Conservation (phyloP, 2,329 filamentous ascomycete species). For the Fusarium circinatum region DNA sequence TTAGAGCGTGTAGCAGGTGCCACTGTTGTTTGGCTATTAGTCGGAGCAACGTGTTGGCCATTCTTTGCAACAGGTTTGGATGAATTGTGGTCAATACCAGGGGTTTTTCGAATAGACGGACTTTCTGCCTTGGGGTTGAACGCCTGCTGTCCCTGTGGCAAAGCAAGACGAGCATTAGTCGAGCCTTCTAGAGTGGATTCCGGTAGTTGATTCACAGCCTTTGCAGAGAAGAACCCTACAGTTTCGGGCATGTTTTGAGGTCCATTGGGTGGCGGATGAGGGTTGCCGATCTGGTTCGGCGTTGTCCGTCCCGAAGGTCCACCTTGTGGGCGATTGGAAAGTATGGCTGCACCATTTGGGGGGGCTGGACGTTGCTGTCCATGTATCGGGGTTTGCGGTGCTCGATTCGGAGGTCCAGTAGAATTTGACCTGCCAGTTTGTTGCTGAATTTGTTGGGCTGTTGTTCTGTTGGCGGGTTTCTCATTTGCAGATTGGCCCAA, state of each 20-base stretch:
- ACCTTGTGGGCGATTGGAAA: slow-evolving; percentile 36
- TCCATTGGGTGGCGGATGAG: slow-evolving; percentile 46
- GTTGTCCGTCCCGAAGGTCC: slow-evolving; percentile 25
- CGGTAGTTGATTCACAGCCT: slow-evolving; percentile 67
- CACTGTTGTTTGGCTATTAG: slow-evolving; percentile 43
- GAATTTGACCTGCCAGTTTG: slow-evolving; percentile 34
- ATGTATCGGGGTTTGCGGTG: slow-evolving; percentile 50
- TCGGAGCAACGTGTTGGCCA: slow-evolving; percentile 62
- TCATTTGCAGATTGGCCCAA: slow-evolving; percentile 34
- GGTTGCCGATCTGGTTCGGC: slow-evolving; percentile 37
- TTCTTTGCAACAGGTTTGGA: slow-evolving; percentile 76
- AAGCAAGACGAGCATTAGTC: slow-evolving; percentile 53
- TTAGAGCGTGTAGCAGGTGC: slow-evolving; percentile 37
- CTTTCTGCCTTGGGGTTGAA: slow-evolving; percentile 82
- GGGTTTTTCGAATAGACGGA: slow-evolving; percentile 89
- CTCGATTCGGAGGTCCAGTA: slow-evolving; percentile 28
- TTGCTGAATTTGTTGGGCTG: slow-evolving; percentile 38
- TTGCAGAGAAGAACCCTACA: slow-evolving; percentile 76
- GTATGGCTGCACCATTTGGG: slow-evolving; percentile 36
- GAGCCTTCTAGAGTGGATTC: slow-evolving; percentile 53
- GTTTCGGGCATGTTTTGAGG: slow-evolving; percentile 50
- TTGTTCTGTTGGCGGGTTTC: slow-evolving; percentile 29
- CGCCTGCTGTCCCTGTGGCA: slow-evolving; percentile 59
- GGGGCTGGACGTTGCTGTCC: slow-evolving; percentile 38
- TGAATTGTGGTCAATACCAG: slow-evolving; percentile 82